Percentiles rank a stretch among this genome's conserved stretches.
Evolutionary conservation across 2,329 filamentous ascomycete species (phyloP).

Genomic region (Alternaria consortialis): DNA sequence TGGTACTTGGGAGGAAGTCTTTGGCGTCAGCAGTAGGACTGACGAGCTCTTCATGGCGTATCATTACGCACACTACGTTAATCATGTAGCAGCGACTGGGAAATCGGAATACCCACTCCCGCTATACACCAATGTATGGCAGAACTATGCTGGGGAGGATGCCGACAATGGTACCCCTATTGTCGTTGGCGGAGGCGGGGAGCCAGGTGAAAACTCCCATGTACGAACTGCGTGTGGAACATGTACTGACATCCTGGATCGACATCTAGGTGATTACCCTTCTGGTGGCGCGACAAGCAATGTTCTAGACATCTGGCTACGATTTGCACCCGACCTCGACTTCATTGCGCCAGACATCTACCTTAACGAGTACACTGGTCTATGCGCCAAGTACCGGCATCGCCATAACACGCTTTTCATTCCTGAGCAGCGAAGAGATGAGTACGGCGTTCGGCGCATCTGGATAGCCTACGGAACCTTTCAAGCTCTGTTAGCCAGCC

Average conservation of each 20-base stretch:
- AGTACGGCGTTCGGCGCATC: slow-evolving; percentile 42
- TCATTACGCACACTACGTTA: slow-evolving; percentile 54
- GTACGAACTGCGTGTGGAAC: too few relatives aligned
- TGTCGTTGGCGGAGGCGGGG: slow-evolving; percentile 54
- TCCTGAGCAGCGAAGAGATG: slow-evolving; percentile 62
- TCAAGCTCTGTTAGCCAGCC: slow-evolving; percentile 29
- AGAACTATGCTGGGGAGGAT: slow-evolving; percentile 47
- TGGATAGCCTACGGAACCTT: slow-evolving; percentile 40
- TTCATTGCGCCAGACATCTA: slow-evolving; percentile 61
- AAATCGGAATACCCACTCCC: slow-evolving; percentile 55
- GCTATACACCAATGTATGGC: slow-evolving; percentile 59
- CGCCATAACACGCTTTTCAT: slow-evolving; percentile 60
- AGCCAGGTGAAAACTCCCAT: neutral
- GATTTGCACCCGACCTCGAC: slow-evolving; percentile 55
- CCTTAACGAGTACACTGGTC: slow-evolving; percentile 58
- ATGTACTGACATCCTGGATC: too few relatives aligned
- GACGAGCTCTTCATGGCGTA: slow-evolving; percentile 62
- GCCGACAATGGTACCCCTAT: slow-evolving; percentile 42
- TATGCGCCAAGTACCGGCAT: slow-evolving; percentile 58
- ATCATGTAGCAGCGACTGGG: slow-evolving; percentile 54
- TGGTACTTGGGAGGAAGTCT: slow-evolving; percentile 52
- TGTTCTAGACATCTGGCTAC: slow-evolving; percentile 57
- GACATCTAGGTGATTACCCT: slow-evolving; percentile 57
- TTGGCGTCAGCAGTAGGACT: slow-evolving; percentile 48
- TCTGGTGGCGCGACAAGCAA: slow-evolving; percentile 52